phyloP scores from a whole-genome alignment of 2,329 filamentous ascomycete species.

The Beauveria asiatica region DNA sequence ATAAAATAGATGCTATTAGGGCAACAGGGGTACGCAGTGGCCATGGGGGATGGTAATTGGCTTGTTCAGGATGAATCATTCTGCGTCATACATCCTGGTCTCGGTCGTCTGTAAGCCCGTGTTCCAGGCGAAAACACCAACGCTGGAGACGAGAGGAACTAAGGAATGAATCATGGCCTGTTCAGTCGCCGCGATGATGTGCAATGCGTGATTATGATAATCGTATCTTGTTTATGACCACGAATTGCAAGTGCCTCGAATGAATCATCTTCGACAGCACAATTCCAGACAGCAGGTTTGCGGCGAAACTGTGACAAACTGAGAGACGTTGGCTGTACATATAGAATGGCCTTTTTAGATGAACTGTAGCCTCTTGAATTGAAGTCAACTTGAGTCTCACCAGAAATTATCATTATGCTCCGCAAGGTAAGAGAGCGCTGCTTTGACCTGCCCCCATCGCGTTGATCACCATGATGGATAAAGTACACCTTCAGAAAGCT shows the following conservation, averaged over 20 bases:
- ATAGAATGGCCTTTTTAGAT: too few species aligned
- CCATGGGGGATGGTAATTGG: neutral
- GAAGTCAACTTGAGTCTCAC: neutral
- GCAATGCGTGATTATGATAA: neutral
- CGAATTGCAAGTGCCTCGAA: neutral
- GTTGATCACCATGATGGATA: conserved; percentile 3
- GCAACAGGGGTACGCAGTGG: neutral
- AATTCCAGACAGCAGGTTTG: neutral
- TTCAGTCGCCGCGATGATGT: neutral
- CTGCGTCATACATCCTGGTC: neutral
- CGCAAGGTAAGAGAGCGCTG: neutral
- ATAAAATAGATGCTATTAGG: too few species aligned
- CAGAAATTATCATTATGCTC: neutral
- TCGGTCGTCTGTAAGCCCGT: neutral
- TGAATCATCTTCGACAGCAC: conserved; percentile 1
- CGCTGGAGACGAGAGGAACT: neutral
- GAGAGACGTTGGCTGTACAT: neutral
- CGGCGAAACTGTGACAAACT: neutral
- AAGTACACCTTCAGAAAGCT: neutral
- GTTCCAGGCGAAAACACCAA: neutral
- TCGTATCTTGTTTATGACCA: neutral
- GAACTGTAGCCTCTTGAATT: neutral
- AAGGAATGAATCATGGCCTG: neutral
- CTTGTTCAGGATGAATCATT: conserved; percentile 1
- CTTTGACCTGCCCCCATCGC: too few species aligned